Percentiles rank a stretch among this genome's conserved stretches.
Conservation (phyloP, 768 basidiomycete species). For the Boletus insuetus region DNA sequence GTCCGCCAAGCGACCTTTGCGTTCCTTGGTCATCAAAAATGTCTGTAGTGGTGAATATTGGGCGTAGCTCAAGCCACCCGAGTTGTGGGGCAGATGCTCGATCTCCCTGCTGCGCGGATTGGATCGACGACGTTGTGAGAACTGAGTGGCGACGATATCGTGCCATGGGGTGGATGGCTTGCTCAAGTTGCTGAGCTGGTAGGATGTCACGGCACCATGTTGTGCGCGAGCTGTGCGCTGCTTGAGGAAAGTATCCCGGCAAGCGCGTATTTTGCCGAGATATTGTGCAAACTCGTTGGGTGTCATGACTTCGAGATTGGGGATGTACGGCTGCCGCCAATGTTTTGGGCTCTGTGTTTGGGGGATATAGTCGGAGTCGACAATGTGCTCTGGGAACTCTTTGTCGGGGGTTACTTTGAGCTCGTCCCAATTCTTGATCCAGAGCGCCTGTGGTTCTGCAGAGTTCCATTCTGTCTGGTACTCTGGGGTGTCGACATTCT, state of each 20-base stretch:
- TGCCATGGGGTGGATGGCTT: constrained; percentile 25
- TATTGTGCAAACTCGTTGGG: constrained; percentile 56
- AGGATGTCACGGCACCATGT: constrained; percentile 22
- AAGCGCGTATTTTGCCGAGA: constrained; percentile 52
- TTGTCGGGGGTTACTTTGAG: constrained; percentile 31
- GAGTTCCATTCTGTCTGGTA: constrained; percentile 78
- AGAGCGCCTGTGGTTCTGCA: constrained; percentile 63
- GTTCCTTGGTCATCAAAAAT: constrained; percentile 45
- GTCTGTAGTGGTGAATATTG: constrained; percentile 53
- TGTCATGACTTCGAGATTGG: constrained; percentile 62
- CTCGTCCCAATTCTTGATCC: constrained; percentile 66
- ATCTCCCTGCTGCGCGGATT: constrained; percentile 38
- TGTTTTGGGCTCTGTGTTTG: constrained; percentile 10
- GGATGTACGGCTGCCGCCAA: constrained; percentile 33
- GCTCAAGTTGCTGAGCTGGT: constrained; percentile 25
- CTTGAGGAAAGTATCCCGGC: constrained; percentile 58
- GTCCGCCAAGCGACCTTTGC: constrained; percentile 59
- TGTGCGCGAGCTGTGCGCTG: constrained; percentile 18
- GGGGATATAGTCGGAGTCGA: constrained; percentile 28
- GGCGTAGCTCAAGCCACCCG: constrained; percentile 61
- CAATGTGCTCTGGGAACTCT: constrained; percentile 16
- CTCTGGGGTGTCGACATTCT: constrained; percentile 66
- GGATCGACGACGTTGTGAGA: constrained; percentile 24
- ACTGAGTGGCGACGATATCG: constrained; percentile 18
- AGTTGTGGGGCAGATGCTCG: constrained; percentile 62